Base-by-base conservation (phyloP, 139 green algal genomes). In the Volvox reticuliferus region DNA sequence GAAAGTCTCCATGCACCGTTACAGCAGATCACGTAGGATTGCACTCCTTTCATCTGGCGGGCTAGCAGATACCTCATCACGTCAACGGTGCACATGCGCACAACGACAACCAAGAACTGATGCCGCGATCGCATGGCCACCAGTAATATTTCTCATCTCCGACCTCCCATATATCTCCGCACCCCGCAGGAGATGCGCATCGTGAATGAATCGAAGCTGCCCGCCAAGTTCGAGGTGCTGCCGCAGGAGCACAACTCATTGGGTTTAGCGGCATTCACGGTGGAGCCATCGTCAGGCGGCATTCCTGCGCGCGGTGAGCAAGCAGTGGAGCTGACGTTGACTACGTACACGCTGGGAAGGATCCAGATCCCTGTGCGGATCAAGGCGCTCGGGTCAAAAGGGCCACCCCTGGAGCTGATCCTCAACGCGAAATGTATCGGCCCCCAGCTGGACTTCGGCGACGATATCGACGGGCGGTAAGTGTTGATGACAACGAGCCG, bases 221-320 rank as follows among this genome's bases (percentile, higher is more conserved):
- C 96, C 13, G 96, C 95, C 73, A 97, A 97, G 89, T 97, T 97
- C 93, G 94, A 97, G 88, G 91, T 98, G 28, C 44, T 96, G 79
- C 91, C 88, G 6, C 96, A 98, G 93, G 95, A 98, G 69, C 61
- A 88, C 19, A 86, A 93, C 68, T 96, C 93, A 84, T 82, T 94
- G 80, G 89, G 87, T 9, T 92, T 98, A 22, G 96, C 93, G 24
- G 85, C 82, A 32, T 97, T 95, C 88, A 94, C 88, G 2, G 93
- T 88, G 9, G 87, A 93, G 33, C 96, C 96, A 22, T 69, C 63
- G 13, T 82, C 85, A 0, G 96, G 93, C 26, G 93, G 88, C 32
- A 94, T 98, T 77, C 87, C 95, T 28, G 95, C 95, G 0, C 88
- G 93, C 44, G 95, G 94, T 26, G 88, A 92, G 63, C 85, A 93